Conservation (phyloP, 2,329 filamentous ascomycete species). For the Colletotrichum tropicale region DNA sequence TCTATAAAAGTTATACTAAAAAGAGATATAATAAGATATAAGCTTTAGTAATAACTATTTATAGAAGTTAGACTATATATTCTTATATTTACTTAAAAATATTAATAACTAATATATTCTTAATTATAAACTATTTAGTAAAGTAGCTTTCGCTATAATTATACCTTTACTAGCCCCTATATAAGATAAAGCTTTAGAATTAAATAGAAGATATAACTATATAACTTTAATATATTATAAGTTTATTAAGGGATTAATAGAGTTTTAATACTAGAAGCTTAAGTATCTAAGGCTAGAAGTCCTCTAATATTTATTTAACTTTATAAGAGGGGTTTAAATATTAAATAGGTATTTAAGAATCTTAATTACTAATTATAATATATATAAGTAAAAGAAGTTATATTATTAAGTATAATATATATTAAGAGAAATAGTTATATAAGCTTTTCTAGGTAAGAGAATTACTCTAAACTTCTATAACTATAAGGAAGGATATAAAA, state of each 20-base stretch:
- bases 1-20: not conserved
- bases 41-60: not conserved
- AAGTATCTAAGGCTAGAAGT: not conserved
- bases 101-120: not conserved
- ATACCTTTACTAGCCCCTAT: not conserved
- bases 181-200: not conserved
- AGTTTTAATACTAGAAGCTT: not conserved
- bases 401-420: too few relatives aligned
- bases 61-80: not conserved
- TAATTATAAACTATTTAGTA: not conserved
- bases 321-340: not conserved
- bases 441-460: too few relatives aligned
- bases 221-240: not conserved
- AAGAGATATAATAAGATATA: not conserved
- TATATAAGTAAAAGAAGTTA: too few relatives aligned
- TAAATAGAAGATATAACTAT: not conserved
- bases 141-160: not conserved
- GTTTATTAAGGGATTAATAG: not conserved
- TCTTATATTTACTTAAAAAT: not conserved
- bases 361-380: too few relatives aligned
- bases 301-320: not conserved
- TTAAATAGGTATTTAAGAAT: too few relatives aligned
- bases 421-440: too few relatives aligned
- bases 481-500: too few relatives aligned
- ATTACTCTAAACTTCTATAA: too few relatives aligned